Evolutionary conservation across 225 moss, liverwort and hornwort genomes (phyloP).

Genomic region (Straminergon stramineum): DNA sequence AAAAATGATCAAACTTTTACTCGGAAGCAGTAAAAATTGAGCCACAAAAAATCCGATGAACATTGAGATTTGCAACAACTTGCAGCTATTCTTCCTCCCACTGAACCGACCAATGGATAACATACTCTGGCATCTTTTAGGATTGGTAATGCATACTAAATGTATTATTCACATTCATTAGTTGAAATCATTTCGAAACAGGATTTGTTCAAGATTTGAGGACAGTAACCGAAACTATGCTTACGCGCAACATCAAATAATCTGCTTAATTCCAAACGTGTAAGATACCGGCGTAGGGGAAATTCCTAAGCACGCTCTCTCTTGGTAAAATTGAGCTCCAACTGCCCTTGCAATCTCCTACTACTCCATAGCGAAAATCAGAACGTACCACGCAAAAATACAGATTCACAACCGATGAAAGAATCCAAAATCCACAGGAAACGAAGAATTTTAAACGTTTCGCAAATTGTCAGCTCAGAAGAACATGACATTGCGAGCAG

Average conservation of each 20-base stretch:
- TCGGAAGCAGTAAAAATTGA: neutral
- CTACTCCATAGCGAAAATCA: neutral
- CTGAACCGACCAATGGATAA: neutral
- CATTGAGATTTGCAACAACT: neutral
- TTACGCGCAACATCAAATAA: neutral
- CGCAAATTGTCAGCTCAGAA: neutral
- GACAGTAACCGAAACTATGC: neutral
- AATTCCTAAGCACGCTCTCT: neutral
- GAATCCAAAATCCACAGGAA: neutral
- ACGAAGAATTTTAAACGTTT: neutral
- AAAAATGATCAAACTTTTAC: neutral
- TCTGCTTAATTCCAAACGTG: neutral
- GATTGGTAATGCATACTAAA: neutral
- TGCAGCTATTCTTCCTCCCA: neutral
- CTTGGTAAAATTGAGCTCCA: neutral
- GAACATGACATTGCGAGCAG: neutral
- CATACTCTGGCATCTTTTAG: neutral
- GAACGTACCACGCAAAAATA: neutral
- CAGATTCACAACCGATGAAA: neutral
- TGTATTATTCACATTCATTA: neutral
- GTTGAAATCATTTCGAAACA: neutral
- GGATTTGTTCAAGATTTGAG: neutral
- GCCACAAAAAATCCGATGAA: neutral
- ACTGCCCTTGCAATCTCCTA: neutral
- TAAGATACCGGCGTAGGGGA: neutral